Conservation (phyloP, 2,329 filamentous ascomycete species). For the Penicillium verrucosum region DNA sequence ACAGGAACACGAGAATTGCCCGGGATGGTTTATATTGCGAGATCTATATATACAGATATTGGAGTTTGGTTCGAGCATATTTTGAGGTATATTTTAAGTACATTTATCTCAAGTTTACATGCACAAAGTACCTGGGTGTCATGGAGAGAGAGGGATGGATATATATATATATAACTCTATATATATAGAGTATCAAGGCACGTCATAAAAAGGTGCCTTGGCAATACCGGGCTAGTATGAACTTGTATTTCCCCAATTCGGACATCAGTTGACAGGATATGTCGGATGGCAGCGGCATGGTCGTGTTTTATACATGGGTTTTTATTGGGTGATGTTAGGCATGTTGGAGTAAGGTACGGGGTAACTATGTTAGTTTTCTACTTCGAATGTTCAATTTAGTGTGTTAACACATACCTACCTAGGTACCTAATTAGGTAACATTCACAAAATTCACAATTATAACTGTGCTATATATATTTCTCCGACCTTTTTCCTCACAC, state of each 20-base stretch:
- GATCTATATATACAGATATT: neutral
- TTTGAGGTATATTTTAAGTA: neutral
- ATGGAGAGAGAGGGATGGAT: neutral
- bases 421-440: too few relatives aligned
- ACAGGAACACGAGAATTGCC: neutral
- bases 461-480: too few relatives aligned
- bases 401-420: neutral
- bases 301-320: neutral
- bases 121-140: neutral
- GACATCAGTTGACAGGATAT: neutral
- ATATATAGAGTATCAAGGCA: neutral
- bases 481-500: too few relatives aligned
- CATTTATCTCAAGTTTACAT: neutral
- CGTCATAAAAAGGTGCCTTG: neutral
- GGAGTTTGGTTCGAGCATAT: neutral
- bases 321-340: neutral
- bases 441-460: too few relatives aligned
- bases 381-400: neutral
- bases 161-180: neutral
- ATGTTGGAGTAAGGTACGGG: neutral
- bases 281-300: neutral
- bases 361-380: neutral
- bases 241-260: neutral
- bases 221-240: neutral
- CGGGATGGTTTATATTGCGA: too few relatives aligned